phyloP scores from a whole-genome alignment of 129 eudicot species.

The Silybum marianum region DNA sequence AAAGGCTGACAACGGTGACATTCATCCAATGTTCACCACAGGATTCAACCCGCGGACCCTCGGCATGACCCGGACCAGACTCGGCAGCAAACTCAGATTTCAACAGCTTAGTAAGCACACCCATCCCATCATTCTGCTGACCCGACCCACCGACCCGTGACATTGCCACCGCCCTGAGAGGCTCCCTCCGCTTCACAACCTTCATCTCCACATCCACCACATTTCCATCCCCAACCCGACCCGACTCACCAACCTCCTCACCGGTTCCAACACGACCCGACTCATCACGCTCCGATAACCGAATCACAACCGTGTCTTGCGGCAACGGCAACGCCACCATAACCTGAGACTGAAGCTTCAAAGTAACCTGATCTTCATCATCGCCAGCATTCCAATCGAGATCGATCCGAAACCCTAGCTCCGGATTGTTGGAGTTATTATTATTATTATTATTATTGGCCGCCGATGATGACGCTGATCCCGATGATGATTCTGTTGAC shows the following conservation, averaged over 20 bases:
- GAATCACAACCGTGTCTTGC: constrained; percentile 71
- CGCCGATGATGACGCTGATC: constrained; percentile 42
- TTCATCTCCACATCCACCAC: constrained; percentile 69
- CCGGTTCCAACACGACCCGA: background rate
- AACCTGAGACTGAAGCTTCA: constrained; percentile 87
- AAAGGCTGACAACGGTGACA: constrained; percentile 73
- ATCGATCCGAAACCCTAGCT: constrained; percentile 70
- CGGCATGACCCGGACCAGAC: constrained; percentile 31
- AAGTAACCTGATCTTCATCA: constrained; percentile 95
- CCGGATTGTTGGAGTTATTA: constrained; percentile 6
- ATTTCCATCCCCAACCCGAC: constrained; percentile 18
- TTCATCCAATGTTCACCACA: constrained; percentile 78
- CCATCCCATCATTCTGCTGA: constrained; percentile 86
- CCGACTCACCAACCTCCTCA: constrained; percentile 14
- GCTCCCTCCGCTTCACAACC: constrained; percentile 90
- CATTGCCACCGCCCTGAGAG: constrained; percentile 66
- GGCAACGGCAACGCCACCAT: constrained; percentile 92
- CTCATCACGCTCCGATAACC: constrained; percentile 37
- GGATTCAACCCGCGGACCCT: constrained; percentile 31
- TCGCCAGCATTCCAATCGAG: constrained; percentile 97
- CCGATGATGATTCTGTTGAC: constrained; percentile 45
- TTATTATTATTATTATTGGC: constrained; percentile 20
- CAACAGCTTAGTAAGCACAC: constrained; percentile 74
- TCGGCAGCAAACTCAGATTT: constrained; percentile 56
- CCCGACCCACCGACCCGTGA: constrained; percentile 73